These are phyloP conservation scores for Sphaerobolus stellatus DNA, from an alignment of 1,284 basidiomycete species.

Conservation along the genomic window DNA sequence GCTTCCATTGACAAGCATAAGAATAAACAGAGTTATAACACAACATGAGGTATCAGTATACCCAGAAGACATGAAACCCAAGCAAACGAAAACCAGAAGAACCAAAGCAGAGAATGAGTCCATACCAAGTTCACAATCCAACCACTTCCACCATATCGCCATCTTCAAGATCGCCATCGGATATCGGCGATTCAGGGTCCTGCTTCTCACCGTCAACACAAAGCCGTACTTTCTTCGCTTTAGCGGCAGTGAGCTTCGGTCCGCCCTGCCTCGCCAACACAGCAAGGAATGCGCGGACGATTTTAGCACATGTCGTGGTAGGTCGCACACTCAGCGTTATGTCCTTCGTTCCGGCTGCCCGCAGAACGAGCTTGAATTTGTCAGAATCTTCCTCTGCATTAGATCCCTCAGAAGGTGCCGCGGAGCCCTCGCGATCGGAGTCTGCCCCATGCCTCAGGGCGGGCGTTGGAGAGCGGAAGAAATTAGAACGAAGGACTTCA, in stretches of 20 bases:
- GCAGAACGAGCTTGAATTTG: conserved; percentile 63
- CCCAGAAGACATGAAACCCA: too few relatives aligned
- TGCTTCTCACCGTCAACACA: conserved; percentile 70
- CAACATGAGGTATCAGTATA: too few relatives aligned
- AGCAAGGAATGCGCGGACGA: conserved; percentile 97
- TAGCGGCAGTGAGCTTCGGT: conserved; percentile 1
- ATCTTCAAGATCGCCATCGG: conserved; percentile 67
- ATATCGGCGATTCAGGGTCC: conserved; percentile 53
- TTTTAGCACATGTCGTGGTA: conserved; percentile 72
- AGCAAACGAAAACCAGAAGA: neutral
- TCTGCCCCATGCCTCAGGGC: conserved; percentile 20
- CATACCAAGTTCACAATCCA: conserved; percentile 56
- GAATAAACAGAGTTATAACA: too few relatives aligned
- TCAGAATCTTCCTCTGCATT: conserved; percentile 42
- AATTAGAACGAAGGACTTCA: conserved; percentile 53
- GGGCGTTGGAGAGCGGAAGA: conserved; percentile 28
- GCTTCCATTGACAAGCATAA: too few relatives aligned
- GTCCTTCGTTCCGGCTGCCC: conserved; percentile 51
- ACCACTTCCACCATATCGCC: conserved; percentile 73
- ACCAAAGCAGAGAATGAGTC: neutral
- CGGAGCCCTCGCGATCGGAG: conserved; percentile 15
- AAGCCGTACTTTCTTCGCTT: conserved; percentile 34
- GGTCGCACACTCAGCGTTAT: conserved; percentile 66
- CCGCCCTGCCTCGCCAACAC: conserved; percentile 87
- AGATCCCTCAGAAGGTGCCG: conserved; percentile 11